Evolutionary conservation across 768 basidiomycete species (phyloP).

Genomic region (Leucocoprinus leucothites): DNA sequence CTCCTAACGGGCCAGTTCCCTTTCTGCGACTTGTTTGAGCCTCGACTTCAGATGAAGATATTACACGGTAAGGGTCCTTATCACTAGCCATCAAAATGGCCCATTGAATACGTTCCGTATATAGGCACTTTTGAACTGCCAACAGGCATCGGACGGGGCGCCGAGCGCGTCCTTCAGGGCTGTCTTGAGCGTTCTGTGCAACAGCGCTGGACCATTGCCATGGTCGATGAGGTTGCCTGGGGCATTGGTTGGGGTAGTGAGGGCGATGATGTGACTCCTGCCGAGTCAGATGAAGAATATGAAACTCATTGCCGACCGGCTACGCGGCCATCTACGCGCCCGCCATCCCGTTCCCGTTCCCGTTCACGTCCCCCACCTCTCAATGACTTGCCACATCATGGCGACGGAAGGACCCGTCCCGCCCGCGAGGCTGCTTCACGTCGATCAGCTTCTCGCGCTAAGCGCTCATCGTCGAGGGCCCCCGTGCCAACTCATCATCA

Average conservation of each 20-base stretch:
- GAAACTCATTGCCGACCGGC: conserved; percentile 15
- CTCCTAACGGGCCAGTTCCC: conserved; percentile 85
- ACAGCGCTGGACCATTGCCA: conserved; percentile 75
- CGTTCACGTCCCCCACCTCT: conserved; percentile 14
- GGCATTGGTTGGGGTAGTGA: conserved; percentile 67
- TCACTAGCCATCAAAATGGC: conserved; percentile 6
- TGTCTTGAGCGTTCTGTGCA: conserved; percentile 67
- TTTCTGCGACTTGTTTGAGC: conserved; percentile 88
- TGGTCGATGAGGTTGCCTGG: conserved; percentile 81
- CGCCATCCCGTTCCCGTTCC: conserved; percentile 27
- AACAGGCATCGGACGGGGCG: conserved; percentile 51
- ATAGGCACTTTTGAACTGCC: conserved; percentile 66
- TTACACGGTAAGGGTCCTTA: conserved; percentile 56
- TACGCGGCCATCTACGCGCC: conserved; percentile 24
- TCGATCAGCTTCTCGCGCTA: conserved; percentile 36
- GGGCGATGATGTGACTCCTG: conserved; percentile 39
- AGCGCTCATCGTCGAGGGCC: conserved; percentile 49
- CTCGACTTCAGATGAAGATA: conserved; percentile 89
- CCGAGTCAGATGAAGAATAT: conserved; percentile 24
- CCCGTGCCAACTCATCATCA: conserved; percentile 38
- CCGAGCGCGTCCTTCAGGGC: conserved; percentile 69
- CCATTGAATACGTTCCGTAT: neutral
- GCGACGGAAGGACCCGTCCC: conserved; percentile 23
- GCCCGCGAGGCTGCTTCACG: conserved; percentile 34
- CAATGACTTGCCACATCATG: conserved; percentile 20